Base-by-base conservation (phyloP, 805 yeast species). In the Starmerella tilneyi region DNA sequence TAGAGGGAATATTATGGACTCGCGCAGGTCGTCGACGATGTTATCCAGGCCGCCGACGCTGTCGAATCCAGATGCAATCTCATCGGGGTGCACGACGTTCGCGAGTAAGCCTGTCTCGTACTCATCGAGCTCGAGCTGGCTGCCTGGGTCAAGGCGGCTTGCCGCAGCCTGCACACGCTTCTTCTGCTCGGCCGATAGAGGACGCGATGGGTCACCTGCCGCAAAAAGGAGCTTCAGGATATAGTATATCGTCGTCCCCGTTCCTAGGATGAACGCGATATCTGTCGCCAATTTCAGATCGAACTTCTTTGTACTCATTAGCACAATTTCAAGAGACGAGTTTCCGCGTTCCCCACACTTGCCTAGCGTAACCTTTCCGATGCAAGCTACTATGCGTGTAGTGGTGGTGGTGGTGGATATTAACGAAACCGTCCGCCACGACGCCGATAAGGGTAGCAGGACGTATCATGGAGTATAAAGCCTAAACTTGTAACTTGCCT, bases 21-120 rank as follows among this genome's bases (percentile, higher is more conserved):
- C 98, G 54, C 82, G 73, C 39, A 92, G 68, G 56, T 89, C 97
- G 44, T 81, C 88, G 17, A 89, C 75, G 29, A 86, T 81, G 11
- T 68, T 68, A 44, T 84, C 92, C 30, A 92, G 68, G 0, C 98
- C 98, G 15, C 97, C 98, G 44, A 92, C 76, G 59, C 88, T 95
- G 15, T 69, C 70, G 61, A 92, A 92, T 11, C 75, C 69, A 4
- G 81, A 81, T 21, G 74, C 70, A 34, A 92, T 83, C 47, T 86
- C 96, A 2, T 77, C 79, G 0, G 97, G 94, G 1, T 84, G 74
- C 7, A 92, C 79, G 23, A 89, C 83, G 12, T 82, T 77, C 12
- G 81, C 77, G 46, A 92, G 65, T 2, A 92, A 74, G n/a, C 76
- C 68, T 50, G 75, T 74, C 60, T 92, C 98, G 61, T 92, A 88